Base-by-base conservation (phyloP, 169 alveolate species). In the Plasmodium malariae region DNA sequence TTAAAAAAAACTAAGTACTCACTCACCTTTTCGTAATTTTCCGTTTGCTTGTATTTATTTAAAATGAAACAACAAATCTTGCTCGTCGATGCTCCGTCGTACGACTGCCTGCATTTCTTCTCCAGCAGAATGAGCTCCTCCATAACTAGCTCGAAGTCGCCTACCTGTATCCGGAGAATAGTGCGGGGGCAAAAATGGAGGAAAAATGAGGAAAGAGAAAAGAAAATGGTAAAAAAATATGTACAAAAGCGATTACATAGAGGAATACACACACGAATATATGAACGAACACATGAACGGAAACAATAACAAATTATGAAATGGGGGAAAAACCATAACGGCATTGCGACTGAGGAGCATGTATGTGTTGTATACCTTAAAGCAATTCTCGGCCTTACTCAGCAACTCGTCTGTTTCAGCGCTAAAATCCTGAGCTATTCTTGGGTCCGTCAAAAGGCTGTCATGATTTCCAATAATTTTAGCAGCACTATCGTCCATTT, bases 51-150 rank as follows among this genome's bases (percentile, higher is more conserved):
- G 65, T 92, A 88, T 65, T 90, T 48, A 30, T 89, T 88, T 14
- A 94, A 40, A 32, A 94, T 89, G 28, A 86, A 94, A 28, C 74
- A 78, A 60, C 95, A 92, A 17, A 94, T 76, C 28, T 88, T 88
- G 57, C 92, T 73, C 28, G 92, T 94, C 0, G 96, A 94, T 69
- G 51, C 88, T 14, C 96, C 96, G 88, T 94, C 96, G 14, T 83
- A 88, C 1, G 95, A 85, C 17, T 62, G 78, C 17, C 96, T 89
- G 73, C 96, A 94, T 51, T 87, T 88, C 73, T 94, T 94, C 70
- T 94, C 96, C 19, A 78, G 19, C 11, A 55, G 17, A 32, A 78
- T 43, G n/a, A 78, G 63, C 17, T 55, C 65, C 12, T 78, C 89
- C 26, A 78, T 9, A 21, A 69, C 55, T 11, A 78, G 43, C 3